Base-by-base conservation (phyloP, 805 yeast genomes). In the Cyberlindnera amylophila region DNA sequence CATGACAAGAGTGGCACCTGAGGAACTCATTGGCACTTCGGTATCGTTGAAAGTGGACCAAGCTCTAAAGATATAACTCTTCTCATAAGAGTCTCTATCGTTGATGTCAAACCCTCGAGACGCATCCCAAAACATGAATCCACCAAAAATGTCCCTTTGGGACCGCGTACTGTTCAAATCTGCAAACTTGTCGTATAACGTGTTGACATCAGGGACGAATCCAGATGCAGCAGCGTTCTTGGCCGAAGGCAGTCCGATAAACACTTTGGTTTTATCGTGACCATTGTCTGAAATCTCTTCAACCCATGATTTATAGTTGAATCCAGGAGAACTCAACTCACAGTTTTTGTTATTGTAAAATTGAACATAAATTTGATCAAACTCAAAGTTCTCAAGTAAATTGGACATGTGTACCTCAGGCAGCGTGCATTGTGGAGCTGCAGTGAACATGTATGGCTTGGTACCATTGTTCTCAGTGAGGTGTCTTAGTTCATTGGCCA, bases 61-160 rank as follows among this genome's bases (percentile, higher is more conserved):
- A 4, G 52, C 52, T 21, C 47, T 44, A 33, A 40, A 49, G 23
- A 57, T 54, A 35, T 54, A 57, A 34, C 59, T 52, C 2, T 33
- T 36, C 16, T 46, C 52, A 13, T 33, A 31, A 1, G 69, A 72
- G 36, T 61, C 66, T 28, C 62, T 60, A 18, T 57, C 59, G 21
- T 54, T 51, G 51, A 69, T 68, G 36, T 66, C 53, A 52, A 71
- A 75, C 33, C 81, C 90, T 55, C 82, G 84, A 32, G 89, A 80
- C 12, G 95, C 96, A 63, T 88, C 96, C 97, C 98, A 90, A 47
- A 89, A 66, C 74, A 83, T 78, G 56, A 90, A 73, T 49, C 98
- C 98, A 39, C 95, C 96, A 58, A 89, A 85, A 50, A 65, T 59
- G 1, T 57, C 33, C n/a, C 44, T 34, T 9, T 34, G 28, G 1